These are phyloP conservation scores for Leucocoprinus leucothites DNA, from an alignment of 768 basidiomycete species.

Conservation along the genomic window DNA sequence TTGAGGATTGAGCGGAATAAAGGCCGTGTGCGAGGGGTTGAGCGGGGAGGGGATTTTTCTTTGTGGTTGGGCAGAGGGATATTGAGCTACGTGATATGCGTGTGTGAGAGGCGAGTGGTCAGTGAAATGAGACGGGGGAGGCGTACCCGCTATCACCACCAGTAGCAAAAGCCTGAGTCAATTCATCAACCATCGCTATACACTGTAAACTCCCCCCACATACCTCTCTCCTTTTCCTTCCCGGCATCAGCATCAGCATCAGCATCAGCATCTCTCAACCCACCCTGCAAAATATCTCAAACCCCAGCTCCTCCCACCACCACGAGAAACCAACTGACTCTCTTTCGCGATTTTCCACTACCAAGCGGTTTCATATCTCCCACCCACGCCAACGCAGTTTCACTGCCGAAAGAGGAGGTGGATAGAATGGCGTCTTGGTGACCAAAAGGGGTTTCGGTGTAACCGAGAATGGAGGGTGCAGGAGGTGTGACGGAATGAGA, in stretches of 20 bases:
- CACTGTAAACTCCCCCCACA: slow-evolving; percentile 91
- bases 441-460: slow-evolving; percentile 95
- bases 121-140: slow-evolving; percentile 27
- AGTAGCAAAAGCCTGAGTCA: too few relatives aligned
- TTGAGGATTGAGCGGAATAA: too few relatives aligned
- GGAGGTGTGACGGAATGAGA: slow-evolving; percentile 79
- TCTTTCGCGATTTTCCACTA: slow-evolving; percentile 98
- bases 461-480: slow-evolving; percentile 72
- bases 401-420: too few relatives aligned
- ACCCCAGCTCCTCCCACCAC: slow-evolving; percentile 85
- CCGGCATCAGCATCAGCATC: slow-evolving; percentile 58
- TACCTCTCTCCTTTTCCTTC: slow-evolving; percentile 50
- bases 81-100: slow-evolving; percentile 60
- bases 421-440: slow-evolving; percentile 87
- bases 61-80: slow-evolving; percentile 85
- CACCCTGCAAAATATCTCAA: slow-evolving; percentile 79
- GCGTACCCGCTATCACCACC: too few relatives aligned
- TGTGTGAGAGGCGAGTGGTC: too few relatives aligned
- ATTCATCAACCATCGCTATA: too few relatives aligned
- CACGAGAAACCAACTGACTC: slow-evolving; percentile 92
- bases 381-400: too few relatives aligned
- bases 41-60: slow-evolving; percentile 94
- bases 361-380: slow-evolving; percentile 85
- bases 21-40: too few relatives aligned
- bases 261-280: too few relatives aligned